A percentile compares a stretch with the other conserved stretches of the same genome.
Evolutionary conservation across 75 land plant species (phyloP).

Genomic region (Pinus taeda): DNA sequence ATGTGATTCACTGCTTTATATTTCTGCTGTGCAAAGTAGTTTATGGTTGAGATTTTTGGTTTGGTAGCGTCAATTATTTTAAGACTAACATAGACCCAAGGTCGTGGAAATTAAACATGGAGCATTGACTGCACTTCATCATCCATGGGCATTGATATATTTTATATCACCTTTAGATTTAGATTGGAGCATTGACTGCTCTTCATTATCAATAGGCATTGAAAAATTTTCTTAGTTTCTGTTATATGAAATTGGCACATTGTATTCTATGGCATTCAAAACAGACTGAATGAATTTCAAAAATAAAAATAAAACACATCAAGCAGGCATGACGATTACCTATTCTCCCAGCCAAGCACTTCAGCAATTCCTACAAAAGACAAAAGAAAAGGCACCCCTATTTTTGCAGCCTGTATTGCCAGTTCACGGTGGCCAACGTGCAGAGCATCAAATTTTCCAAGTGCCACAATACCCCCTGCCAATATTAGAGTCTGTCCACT

Average conservation of each 20-base stretch:
- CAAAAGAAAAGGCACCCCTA: conserved; percentile 71
- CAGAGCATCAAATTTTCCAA: conserved; percentile 94
- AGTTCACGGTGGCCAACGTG: conserved; percentile 94
- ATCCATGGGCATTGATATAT: no score
- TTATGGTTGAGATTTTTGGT: no score
- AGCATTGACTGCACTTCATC: no score
- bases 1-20: no score
- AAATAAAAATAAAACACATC: neutral
- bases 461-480: conserved; percentile 82
- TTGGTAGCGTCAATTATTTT: no score
- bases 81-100: no score
- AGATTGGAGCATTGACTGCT: neutral
- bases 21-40: no score
- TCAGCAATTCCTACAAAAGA: conserved; percentile 89
- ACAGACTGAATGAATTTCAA: neutral
- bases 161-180: neutral
- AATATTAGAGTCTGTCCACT: conserved; percentile 4
- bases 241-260: neutral
- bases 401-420: conserved; percentile 76
- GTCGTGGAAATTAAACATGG: no score
- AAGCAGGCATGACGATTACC: conserved; percentile 34
- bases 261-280: neutral
- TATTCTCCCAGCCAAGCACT: conserved; percentile 84
- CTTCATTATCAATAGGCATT: neutral
- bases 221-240: neutral